These are phyloP conservation scores for Nakazawaea ishiwadae DNA, from an alignment of 805 yeast genomes.

Conservation along the genomic window DNA sequence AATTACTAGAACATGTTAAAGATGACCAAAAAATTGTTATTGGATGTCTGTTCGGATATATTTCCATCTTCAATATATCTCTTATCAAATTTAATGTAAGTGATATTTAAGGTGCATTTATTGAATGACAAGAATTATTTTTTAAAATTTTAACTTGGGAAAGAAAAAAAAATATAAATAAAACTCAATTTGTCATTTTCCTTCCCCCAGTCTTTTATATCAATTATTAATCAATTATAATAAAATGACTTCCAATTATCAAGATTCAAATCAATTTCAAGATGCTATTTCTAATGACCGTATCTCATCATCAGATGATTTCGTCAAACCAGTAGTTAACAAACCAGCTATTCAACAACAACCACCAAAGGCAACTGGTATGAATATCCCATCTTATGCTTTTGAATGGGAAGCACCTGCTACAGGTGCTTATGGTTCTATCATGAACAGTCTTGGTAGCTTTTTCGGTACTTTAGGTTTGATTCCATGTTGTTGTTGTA, in stretches of 20 bases:
- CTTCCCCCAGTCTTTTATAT: not conserved
- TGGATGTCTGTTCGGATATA: too few relatives aligned
- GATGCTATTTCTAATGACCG: not conserved
- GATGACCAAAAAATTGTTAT: too few relatives aligned
- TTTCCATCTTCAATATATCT: too few relatives aligned
- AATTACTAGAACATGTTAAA: too few relatives aligned
- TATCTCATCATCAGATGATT: slow-evolving; percentile 2
- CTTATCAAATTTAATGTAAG: too few relatives aligned
- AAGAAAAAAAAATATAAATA: too few relatives aligned
- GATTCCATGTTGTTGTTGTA: slow-evolving; percentile 51
- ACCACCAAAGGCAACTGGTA: slow-evolving; percentile 2
- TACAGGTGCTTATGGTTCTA: slow-evolving; percentile 30
- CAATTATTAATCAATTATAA: not conserved
- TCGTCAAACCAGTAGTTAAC: not conserved
- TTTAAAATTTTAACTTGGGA: too few relatives aligned
- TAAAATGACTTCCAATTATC: not conserved
- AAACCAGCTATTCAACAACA: not conserved
- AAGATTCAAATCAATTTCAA: not conserved
- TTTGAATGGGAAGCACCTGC: slow-evolving; percentile 30
- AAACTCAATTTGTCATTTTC: too few relatives aligned
- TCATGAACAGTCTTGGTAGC: slow-evolving; percentile 37
- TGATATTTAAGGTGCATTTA: too few relatives aligned
- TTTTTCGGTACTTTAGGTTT: slow-evolving; percentile 49
- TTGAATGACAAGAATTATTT: too few relatives aligned
- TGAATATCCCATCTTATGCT: slow-evolving; percentile 21